A percentile compares a stretch with the other conserved stretches of the same genome.
Conservation (phyloP, 805 yeast species). For the Candida ficus region DNA sequence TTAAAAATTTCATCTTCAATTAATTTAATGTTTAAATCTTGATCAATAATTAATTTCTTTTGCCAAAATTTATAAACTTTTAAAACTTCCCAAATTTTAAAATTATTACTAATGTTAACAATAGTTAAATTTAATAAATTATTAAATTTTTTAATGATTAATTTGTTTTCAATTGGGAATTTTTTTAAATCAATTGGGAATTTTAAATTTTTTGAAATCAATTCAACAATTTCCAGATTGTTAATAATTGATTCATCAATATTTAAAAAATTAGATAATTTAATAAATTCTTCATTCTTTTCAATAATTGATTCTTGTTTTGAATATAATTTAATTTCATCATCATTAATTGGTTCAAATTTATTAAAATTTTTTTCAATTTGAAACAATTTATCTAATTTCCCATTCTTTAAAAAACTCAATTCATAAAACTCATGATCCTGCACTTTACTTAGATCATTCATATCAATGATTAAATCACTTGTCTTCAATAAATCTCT, state of each 20-base stretch:
- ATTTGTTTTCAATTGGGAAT: not conserved
- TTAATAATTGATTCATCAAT: slow-evolving; percentile 5
- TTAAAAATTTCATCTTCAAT: slow-evolving; percentile 3
- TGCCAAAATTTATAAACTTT: slow-evolving; percentile 6
- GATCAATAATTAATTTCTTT: not conserved
- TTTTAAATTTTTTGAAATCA: not conserved
- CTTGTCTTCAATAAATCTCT: slow-evolving; percentile 23
- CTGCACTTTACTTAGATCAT: slow-evolving; percentile 12
- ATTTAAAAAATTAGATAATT: slow-evolving; percentile 8
- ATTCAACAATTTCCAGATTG: slow-evolving; percentile 2
- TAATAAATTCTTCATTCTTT: slow-evolving; percentile 4
- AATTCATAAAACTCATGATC: slow-evolving; percentile 20
- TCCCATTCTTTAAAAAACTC: slow-evolving; percentile 15
- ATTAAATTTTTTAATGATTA: slow-evolving; percentile 5
- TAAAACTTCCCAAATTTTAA: slow-evolving; percentile 6
- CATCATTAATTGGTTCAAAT: not conserved
- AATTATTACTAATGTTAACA: slow-evolving; percentile 1
- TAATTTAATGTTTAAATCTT: not conserved
- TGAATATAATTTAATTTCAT: not conserved
- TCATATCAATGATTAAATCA: slow-evolving; percentile 23
- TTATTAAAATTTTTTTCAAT: slow-evolving; percentile 15
- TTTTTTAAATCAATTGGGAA: slow-evolving; percentile 4
- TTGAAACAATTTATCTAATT: slow-evolving; percentile 9
- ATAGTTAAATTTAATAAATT: not conserved
- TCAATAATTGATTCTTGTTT: not conserved